These are phyloP conservation scores for Neodidymelliopsis sp. DNA, from an alignment of 2,329 filamentous ascomycete species.

Conservation along the genomic window DNA sequence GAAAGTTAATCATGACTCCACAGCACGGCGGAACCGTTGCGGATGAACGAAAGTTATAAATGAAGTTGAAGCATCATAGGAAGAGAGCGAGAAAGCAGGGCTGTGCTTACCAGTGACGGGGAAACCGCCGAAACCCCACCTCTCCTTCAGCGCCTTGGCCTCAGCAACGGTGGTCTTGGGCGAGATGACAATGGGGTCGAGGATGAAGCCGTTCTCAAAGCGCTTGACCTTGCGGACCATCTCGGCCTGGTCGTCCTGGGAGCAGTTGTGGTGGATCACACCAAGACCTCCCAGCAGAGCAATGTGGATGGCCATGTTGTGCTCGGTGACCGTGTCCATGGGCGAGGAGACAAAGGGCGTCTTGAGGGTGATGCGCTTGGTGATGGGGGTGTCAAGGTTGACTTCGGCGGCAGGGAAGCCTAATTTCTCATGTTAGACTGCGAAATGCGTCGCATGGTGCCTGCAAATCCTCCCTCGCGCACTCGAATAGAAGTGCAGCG, in stretches of 20 bases:
- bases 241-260: constrained; percentile 94
- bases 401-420: constrained; percentile 93
- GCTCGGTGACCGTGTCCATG: constrained; percentile 99
- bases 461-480: constrained; percentile 6
- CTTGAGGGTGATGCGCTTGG: constrained; percentile 94
- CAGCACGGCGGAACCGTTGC: constrained; percentile 88
- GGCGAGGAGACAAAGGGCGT: constrained; percentile 96
- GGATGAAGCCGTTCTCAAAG: constrained; percentile 98
- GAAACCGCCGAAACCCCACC: constrained; percentile 98
- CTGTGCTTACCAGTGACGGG: constrained; percentile 88
- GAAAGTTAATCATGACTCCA: constrained; percentile 68
- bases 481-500: constrained; percentile 5
- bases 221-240: constrained; percentile 99
- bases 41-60: constrained; percentile 99
- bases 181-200: constrained; percentile 91
- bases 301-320: constrained; percentile 99
- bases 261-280: constrained; percentile 99
- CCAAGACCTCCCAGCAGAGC: constrained; percentile 86
- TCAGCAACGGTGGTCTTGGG: constrained; percentile 88
- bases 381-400: constrained; percentile 86
- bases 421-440: constrained; percentile 40
- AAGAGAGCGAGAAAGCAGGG: constrained; percentile 34
- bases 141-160: constrained; percentile 91
- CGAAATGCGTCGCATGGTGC: constrained; percentile 4
- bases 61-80: constrained; percentile 77